Evolutionary conservation across 2,329 filamentous ascomycete species (phyloP).

Genomic region (Colletotrichum orchidophilum): DNA sequence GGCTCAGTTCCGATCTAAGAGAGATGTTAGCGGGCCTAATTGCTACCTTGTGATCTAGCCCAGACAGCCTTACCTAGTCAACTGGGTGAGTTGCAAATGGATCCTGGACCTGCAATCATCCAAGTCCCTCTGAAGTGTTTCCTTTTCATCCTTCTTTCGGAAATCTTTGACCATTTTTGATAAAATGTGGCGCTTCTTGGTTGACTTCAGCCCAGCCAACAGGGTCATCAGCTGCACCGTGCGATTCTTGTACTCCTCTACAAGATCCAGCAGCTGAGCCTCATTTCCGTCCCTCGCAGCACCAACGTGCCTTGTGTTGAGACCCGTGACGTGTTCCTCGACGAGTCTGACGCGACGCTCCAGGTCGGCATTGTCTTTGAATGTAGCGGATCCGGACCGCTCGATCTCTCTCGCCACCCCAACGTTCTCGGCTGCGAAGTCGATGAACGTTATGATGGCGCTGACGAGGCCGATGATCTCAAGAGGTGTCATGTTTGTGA

Average conservation of each 20-base stretch:
- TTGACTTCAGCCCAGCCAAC: background rate
- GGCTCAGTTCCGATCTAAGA: background rate
- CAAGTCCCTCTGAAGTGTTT: background rate
- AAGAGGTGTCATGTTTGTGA: background rate
- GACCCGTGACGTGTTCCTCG: background rate
- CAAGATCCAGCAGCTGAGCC: background rate
- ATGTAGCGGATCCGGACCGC: background rate
- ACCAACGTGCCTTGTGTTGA: background rate
- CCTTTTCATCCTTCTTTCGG: background rate
- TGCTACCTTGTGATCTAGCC: background rate
- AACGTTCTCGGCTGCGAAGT: constrained; percentile 14
- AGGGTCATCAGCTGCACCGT: background rate
- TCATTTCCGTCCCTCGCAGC: background rate
- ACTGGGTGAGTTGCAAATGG: background rate
- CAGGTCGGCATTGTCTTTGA: background rate
- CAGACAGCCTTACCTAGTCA: background rate
- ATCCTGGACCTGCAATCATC: background rate
- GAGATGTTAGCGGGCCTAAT: background rate
- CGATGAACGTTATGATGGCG: background rate
- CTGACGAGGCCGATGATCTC: constrained; percentile 15
- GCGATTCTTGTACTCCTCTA: background rate
- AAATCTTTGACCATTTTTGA: background rate
- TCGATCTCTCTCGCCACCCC: background rate
- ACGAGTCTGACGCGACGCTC: background rate
- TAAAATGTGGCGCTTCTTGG: background rate